Evolutionary conservation across 176 grass and related monocot species (phyloP).

Genomic region (Elaeis guineensis): DNA sequence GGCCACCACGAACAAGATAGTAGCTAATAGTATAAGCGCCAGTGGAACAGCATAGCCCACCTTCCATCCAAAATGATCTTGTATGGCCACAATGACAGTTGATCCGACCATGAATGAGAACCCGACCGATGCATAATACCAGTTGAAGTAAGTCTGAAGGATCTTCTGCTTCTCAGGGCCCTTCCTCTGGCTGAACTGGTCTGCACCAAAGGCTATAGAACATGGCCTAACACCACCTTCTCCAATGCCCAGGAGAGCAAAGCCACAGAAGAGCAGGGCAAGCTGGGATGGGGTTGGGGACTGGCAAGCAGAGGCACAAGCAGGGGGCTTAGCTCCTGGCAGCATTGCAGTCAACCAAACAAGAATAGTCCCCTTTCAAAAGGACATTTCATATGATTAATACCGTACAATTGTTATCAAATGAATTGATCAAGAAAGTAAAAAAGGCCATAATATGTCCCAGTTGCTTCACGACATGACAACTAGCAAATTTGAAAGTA

Average conservation of each 20-base stretch:
- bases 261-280: conserved; percentile 37
- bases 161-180: conserved; percentile 26
- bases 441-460: too few relatives aligned
- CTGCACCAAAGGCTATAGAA: conserved; percentile 62
- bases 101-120: conserved; percentile 28
- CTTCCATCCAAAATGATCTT: conserved; percentile 48
- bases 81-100: conserved; percentile 52
- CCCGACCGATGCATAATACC: conserved; percentile 60
- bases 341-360: conserved; percentile 48
- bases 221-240: conserved; percentile 54
- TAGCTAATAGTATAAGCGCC: conserved; percentile 40
- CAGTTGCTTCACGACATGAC: too few relatives aligned
- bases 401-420: too few relatives aligned
- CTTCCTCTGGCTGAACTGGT: conserved; percentile 41
- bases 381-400: neutral
- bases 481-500: too few relatives aligned
- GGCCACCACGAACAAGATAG: conserved; percentile 37
- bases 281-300: conserved; percentile 27
- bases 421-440: too few relatives aligned
- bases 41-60: conserved; percentile 52
- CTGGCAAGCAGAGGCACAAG: neutral
- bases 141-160: conserved; percentile 85
- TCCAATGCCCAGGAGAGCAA: conserved; percentile 45
- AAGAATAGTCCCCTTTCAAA: conserved; percentile 8
- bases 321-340: conserved; percentile 29